These are phyloP conservation scores for Leccinum pallidistipes DNA, from an alignment of 1,284 basidiomycete genomes.

Conservation along the genomic window DNA sequence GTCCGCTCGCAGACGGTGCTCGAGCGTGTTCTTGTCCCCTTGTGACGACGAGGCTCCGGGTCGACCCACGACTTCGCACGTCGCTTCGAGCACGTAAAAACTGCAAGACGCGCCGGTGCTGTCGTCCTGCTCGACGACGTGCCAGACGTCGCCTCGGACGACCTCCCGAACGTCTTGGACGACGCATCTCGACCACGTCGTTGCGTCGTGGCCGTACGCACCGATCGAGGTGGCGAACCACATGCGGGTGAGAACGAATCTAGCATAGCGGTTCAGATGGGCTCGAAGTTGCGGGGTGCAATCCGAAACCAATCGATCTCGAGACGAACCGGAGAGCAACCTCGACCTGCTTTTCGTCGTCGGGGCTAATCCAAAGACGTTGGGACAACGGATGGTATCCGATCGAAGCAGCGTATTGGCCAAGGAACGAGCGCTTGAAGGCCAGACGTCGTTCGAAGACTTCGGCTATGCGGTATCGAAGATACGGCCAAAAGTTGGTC, in stretches of 20 bases:
- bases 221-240: slow-evolving; percentile 63
- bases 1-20: slow-evolving; percentile 49
- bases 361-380: slow-evolving; percentile 59
- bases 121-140: slow-evolving; percentile 39
- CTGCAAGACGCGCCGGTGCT: slow-evolving; percentile 22
- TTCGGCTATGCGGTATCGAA: slow-evolving; percentile 51
- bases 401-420: slow-evolving; percentile 25
- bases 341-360: slow-evolving; percentile 51
- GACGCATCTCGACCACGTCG: slow-evolving; percentile 36
- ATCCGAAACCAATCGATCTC: neutral
- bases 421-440: slow-evolving; percentile 54
- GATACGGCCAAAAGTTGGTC: slow-evolving; percentile 71
- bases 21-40: neutral
- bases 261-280: slow-evolving; percentile 26
- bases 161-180: slow-evolving; percentile 51
- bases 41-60: slow-evolving; percentile 15
- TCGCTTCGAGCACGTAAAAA: slow-evolving; percentile 61
- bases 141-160: slow-evolving; percentile 60
- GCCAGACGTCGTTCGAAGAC: slow-evolving; percentile 32
- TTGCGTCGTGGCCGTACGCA: slow-evolving; percentile 27
- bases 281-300: neutral
- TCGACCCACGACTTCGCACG: slow-evolving; percentile 67
- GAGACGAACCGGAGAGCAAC: slow-evolving; percentile 54
- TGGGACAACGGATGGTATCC: slow-evolving; percentile 39
- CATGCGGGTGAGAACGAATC: slow-evolving; percentile 60